phyloP scores from a whole-genome alignment of 2,329 filamentous ascomycete species.

The Raffaelea albimanens region DNA sequence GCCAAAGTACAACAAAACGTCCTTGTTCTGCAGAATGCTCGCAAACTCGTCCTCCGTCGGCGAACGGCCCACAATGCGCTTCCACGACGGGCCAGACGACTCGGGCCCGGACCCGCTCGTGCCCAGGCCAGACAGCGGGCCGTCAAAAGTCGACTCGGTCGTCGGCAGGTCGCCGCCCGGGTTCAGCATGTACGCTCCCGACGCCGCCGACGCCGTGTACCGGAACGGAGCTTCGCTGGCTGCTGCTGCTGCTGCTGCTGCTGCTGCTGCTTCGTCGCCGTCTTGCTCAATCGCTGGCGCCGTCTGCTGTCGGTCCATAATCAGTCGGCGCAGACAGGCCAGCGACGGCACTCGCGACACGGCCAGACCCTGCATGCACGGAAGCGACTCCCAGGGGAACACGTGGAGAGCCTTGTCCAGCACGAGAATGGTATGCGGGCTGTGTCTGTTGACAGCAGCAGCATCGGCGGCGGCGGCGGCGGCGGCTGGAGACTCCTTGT shows the following conservation, averaged over 20 bases:
- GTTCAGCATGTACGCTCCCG: constrained; percentile 77
- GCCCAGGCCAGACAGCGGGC: constrained; percentile 41
- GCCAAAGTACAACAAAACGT: constrained; percentile 86
- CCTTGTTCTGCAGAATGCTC: constrained; percentile 50
- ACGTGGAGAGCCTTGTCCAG: constrained; percentile 84
- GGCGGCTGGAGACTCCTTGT: constrained; percentile 3
- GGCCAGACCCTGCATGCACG: constrained; percentile 68
- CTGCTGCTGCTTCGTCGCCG: constrained; percentile 8
- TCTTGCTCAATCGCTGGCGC: background rate
- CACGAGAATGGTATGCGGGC: constrained; percentile 71
- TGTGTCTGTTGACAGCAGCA: too few relatives aligned
- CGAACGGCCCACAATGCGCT: constrained; percentile 53
- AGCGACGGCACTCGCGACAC: constrained; percentile 86
- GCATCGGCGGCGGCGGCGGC: constrained; percentile 24
- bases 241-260: background rate
- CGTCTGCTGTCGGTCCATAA: constrained; percentile 43
- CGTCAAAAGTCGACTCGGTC: constrained; percentile 68
- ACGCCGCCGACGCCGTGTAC: constrained; percentile 41
- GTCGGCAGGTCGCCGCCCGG: constrained; percentile 73
- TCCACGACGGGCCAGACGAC: constrained; percentile 50
- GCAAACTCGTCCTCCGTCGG: constrained; percentile 76
- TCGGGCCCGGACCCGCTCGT: too few relatives aligned
- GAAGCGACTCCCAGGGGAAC: constrained; percentile 94
- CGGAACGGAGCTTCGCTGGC: constrained; percentile 24
- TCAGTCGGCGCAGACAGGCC: constrained; percentile 66